Evolutionary conservation across 2,329 filamentous ascomycete species (phyloP).

Genomic region (Diplodia mutila): DNA sequence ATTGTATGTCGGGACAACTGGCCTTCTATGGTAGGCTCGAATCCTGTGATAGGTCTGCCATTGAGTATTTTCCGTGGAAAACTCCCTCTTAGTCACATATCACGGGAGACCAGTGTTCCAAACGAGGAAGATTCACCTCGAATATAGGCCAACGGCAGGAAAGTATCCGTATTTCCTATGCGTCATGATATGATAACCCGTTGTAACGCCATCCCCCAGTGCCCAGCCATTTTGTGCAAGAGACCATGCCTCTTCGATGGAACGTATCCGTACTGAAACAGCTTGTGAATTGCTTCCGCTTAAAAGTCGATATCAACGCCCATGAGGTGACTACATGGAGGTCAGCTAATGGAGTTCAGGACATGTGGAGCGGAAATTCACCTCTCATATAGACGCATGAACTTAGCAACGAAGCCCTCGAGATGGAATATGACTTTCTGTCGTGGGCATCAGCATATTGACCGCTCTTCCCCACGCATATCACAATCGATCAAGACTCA

Average conservation of each 20-base stretch:
- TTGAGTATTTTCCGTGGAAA: neutral
- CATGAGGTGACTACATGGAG: constrained; percentile 12
- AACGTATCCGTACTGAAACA: neutral
- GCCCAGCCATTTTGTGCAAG: neutral
- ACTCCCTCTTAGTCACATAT: neutral
- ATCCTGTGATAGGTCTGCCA: no score
- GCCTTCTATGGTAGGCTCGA: no score
- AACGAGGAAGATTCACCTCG: neutral
- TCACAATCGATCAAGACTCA: constrained; percentile 38
- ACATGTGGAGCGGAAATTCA: constrained; percentile 48
- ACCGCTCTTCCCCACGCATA: neutral
- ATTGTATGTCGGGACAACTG: no score
- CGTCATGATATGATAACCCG: neutral
- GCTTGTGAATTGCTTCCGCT: neutral
- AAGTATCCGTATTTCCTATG: neutral
- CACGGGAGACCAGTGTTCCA: neutral
- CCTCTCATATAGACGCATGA: constrained; percentile 95
- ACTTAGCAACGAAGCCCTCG: constrained; percentile 97
- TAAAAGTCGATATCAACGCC: constrained; percentile 24
- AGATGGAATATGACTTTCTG: constrained; percentile 94
- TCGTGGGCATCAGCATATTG: constrained; percentile 32
- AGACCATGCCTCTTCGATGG: neutral
- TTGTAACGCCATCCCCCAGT: neutral
- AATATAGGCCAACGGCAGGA: neutral
- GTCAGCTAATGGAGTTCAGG: neutral